Conservation (phyloP, 1,139 yeast species). For the Lodderomyces margitis region DNA sequence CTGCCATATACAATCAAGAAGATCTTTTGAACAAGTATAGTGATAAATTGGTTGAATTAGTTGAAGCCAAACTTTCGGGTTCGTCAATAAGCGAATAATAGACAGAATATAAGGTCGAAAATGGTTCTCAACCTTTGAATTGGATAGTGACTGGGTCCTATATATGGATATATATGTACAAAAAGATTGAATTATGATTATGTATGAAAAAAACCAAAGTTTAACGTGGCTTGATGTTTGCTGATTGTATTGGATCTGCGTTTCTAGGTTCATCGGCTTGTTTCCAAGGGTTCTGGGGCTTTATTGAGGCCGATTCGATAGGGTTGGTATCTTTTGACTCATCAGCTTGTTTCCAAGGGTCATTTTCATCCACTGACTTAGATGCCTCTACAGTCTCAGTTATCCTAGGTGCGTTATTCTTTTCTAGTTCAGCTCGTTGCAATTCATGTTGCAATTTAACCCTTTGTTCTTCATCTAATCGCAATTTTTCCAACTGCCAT, state of each 20-base stretch:
- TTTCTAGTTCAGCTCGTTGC: conserved; percentile 26
- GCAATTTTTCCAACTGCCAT: conserved; percentile 46
- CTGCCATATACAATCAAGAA: background rate
- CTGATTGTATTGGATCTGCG: conserved; percentile 34
- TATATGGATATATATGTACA: background rate
- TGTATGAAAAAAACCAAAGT: background rate
- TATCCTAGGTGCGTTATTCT: conserved; percentile 5
- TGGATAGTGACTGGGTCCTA: too few species aligned
- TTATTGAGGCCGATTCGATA: conserved; percentile 32
- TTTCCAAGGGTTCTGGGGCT: conserved; percentile 44
- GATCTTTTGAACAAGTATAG: conserved; percentile 27
- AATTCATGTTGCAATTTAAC: conserved; percentile 35
- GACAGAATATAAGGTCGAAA: too few species aligned
- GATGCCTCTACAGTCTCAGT: background rate
- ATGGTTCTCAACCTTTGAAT: too few species aligned
- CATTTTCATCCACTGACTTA: too few species aligned
- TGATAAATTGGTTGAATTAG: conserved; percentile 26
- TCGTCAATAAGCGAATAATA: conserved; percentile 6
- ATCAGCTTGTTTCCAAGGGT: conserved; percentile 34
- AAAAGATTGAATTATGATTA: background rate
- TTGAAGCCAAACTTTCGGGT: conserved; percentile 15
- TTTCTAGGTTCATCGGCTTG: conserved; percentile 31
- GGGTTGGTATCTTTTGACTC: conserved; percentile 24
- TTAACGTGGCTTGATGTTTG: conserved; percentile 32
- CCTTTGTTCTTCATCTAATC: conserved; percentile 34